A percentile compares a stretch with the other conserved stretches of the same genome.
Evolutionary conservation across 495 filamentous ascomycete species (phyloP).

Genomic region (Neurospora sp.): DNA sequence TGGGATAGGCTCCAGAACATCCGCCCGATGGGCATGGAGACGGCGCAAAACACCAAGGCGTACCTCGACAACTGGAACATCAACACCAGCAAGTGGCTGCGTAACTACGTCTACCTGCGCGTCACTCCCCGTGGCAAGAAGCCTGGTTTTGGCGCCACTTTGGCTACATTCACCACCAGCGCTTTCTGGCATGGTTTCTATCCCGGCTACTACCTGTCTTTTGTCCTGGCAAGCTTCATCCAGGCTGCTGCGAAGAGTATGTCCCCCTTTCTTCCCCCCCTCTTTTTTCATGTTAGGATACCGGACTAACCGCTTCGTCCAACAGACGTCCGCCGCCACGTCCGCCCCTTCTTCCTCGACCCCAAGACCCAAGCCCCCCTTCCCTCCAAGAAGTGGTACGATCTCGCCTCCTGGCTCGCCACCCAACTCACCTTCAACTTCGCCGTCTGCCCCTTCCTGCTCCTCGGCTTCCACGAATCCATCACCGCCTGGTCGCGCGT

Average conservation of each 20-base stretch:
- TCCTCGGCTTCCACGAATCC: constrained; percentile 58
- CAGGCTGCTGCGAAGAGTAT: constrained; percentile 91
- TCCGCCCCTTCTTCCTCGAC: constrained; percentile 89
- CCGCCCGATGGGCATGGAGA: constrained; percentile 69
- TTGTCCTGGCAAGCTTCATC: constrained; percentile 78
- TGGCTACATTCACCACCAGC: constrained; percentile 89
- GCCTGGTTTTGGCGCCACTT: constrained; percentile 85
- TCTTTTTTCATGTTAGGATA: background rate
- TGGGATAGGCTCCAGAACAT: constrained; percentile 91
- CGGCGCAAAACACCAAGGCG: constrained; percentile 79
- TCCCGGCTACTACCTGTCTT: constrained; percentile 89
- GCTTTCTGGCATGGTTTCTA: constrained; percentile 99
- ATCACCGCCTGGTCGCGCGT: constrained; percentile 69
- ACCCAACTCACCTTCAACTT: constrained; percentile 84
- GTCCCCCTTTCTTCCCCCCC: constrained; percentile 12
- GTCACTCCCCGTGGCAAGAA: constrained; percentile 95
- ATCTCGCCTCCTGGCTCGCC: constrained; percentile 63
- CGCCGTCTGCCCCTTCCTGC: constrained; percentile 69
- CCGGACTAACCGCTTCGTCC: constrained; percentile 3
- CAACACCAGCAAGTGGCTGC: constrained; percentile 95
- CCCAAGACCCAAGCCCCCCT: constrained; percentile 53
- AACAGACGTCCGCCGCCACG: constrained; percentile 73
- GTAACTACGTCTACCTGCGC: constrained; percentile 90
- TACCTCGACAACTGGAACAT: constrained; percentile 94
- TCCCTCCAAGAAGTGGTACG: constrained; percentile 74